phyloP scores from a whole-genome alignment of 495 filamentous ascomycete genomes.

The Talaromyces wortmannii region DNA sequence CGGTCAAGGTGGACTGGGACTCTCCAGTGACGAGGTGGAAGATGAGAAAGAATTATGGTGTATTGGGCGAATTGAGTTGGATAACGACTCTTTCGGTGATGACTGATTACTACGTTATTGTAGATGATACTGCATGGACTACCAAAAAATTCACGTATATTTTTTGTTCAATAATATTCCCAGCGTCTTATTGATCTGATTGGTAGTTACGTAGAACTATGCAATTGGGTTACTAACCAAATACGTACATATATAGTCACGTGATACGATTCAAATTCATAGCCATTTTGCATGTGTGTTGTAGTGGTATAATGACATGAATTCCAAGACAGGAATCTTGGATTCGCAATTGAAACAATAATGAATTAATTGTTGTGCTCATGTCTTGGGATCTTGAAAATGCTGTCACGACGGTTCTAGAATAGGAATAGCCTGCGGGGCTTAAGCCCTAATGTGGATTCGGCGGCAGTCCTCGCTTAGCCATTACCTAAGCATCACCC shows the following conservation, averaged over 20 bases:
- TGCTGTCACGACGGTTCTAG: neutral
- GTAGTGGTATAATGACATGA: too few species aligned
- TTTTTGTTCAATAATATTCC: too few species aligned
- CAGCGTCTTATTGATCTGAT: too few species aligned
- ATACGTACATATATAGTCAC: too few species aligned
- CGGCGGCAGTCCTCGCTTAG: conserved; percentile 30
- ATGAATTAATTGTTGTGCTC: too few species aligned
- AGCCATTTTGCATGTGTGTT: too few species aligned
- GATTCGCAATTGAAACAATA: too few species aligned
- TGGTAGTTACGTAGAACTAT: too few species aligned
- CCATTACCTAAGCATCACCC: conserved; percentile 41
- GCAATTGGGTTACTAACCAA: too few species aligned
- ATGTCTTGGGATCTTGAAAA: neutral
- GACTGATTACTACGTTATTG: conserved; percentile 4
- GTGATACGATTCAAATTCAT: too few species aligned
- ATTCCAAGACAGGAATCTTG: too few species aligned
- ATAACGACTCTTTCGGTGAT: conserved; percentile 50
- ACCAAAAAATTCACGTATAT: too few species aligned
- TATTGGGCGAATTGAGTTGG: conserved; percentile 85
- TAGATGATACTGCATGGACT: conserved; percentile 10
- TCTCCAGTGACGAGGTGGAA: conserved; percentile 83
- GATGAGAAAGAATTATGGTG: conserved; percentile 96
- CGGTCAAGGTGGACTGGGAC: conserved; percentile 74
- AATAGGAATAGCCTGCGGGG: conserved; percentile 11
- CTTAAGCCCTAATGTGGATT: conserved; percentile 28